phyloP scores from a whole-genome alignment of 345 rosid genomes.

The Euphorbia peplus region DNA sequence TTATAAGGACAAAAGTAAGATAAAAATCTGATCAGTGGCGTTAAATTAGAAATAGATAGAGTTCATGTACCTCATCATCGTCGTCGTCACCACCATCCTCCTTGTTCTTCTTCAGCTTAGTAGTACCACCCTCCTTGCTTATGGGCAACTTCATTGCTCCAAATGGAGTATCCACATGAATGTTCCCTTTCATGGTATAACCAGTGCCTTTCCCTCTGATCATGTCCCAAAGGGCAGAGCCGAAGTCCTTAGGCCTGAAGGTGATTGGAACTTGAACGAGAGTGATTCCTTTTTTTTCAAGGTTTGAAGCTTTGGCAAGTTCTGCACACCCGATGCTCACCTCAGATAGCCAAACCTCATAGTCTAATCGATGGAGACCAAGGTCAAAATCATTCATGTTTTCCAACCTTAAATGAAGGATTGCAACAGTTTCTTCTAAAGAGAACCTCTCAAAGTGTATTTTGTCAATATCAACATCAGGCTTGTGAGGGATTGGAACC shows the following conservation, averaged over 20 bases:
- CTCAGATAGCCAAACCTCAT: constrained; percentile 76
- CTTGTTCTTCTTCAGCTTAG: constrained; percentile 78
- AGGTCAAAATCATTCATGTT: constrained; percentile 87
- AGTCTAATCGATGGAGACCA: constrained; percentile 75
- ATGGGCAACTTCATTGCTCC: constrained; percentile 95
- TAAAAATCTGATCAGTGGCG: not conserved
- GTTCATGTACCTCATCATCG: constrained; percentile 52
- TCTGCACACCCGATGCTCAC: constrained; percentile 78
- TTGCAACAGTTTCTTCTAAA: constrained; percentile 79
- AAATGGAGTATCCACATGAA: constrained; percentile 85
- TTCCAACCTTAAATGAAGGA: constrained; percentile 79
- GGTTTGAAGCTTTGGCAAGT: constrained; percentile 50
- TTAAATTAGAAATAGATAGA: not conserved
- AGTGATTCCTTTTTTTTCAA: constrained; percentile 67
- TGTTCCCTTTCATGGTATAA: constrained; percentile 77
- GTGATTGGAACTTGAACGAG: constrained; percentile 69
- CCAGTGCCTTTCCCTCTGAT: constrained; percentile 94
- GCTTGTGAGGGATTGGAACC: constrained; percentile 95
- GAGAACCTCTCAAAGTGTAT: constrained; percentile 76
- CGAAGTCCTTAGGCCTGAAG: constrained; percentile 93
- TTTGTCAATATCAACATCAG: constrained; percentile 80
- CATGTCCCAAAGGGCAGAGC: constrained; percentile 98
- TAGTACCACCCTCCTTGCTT: constrained; percentile 84
- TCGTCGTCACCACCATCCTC: constrained; percentile 56
- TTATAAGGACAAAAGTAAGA: not conserved